A percentile compares a stretch with the other conserved stretches of the same genome.
phyloP scores from a whole-genome alignment of 805 yeast species.

The Clavispora phyllophila region DNA sequence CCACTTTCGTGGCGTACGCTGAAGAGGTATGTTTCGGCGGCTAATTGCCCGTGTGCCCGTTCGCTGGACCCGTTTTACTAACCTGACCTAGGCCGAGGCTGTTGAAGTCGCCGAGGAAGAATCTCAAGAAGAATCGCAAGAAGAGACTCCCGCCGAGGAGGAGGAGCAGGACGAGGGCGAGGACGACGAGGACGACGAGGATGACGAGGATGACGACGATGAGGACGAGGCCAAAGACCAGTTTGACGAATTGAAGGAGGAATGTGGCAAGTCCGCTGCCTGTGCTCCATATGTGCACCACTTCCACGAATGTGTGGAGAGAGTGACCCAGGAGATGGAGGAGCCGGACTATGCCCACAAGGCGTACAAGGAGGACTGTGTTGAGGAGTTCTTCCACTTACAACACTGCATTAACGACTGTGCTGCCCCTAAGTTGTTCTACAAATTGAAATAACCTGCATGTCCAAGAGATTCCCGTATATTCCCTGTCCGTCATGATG shows the following conservation, averaged over 20 bases:
- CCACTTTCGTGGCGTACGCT: constrained; percentile 75
- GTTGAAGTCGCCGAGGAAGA: constrained; percentile 35
- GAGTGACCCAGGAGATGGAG: constrained; percentile 84
- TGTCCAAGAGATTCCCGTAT: constrained; percentile 7
- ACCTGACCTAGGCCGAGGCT: constrained; percentile 12
- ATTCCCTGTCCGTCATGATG: not conserved
- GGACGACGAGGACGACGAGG: constrained; percentile 58
- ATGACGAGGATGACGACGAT: constrained; percentile 43
- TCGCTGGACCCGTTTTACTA: too few species aligned
- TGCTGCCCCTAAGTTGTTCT: constrained; percentile 85
- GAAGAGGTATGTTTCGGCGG: constrained; percentile 48
- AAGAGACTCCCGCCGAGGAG: constrained; percentile 50
- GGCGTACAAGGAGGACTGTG: constrained; percentile 91
- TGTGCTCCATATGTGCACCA: constrained; percentile 80
- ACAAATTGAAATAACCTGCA: constrained; percentile 66
- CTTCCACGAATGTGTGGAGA: constrained; percentile 90
- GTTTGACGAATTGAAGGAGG: constrained; percentile 31
- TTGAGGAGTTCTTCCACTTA: constrained; percentile 96
- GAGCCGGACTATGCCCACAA: constrained; percentile 77
- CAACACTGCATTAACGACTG: constrained; percentile 90
- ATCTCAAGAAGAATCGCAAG: constrained; percentile 13
- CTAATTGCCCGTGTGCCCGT: not conserved
- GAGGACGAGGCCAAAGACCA: constrained; percentile 15
- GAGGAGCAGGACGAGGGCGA: constrained; percentile 64
- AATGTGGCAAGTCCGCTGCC: constrained; percentile 61